A percentile compares a stretch with the other conserved stretches of the same genome.
Conservation (phyloP, 208 protist species). For the Leishmania amazonensis region DNA sequence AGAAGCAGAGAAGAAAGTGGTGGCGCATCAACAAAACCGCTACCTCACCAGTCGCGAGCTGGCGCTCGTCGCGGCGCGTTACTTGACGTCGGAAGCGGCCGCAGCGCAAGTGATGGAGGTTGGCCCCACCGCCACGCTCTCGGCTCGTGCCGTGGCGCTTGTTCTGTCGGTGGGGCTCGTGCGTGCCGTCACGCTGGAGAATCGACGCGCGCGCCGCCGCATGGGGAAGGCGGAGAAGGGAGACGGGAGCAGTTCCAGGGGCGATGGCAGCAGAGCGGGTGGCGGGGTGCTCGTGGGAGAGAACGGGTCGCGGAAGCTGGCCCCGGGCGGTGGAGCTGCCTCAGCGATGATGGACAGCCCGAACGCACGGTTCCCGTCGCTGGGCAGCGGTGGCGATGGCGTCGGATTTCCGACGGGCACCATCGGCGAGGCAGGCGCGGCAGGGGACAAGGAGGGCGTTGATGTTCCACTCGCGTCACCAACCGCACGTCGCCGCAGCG, state of each 20-base stretch:
- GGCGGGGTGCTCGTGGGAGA: not conserved
- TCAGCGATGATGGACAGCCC: not conserved
- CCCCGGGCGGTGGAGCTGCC: not conserved
- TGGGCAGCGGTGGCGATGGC: not conserved
- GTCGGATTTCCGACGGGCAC: slow-evolving; percentile 4
- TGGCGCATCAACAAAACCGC: slow-evolving; percentile 22
- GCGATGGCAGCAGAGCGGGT: not conserved
- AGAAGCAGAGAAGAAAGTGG: slow-evolving; percentile 14
- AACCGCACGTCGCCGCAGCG: not conserved
- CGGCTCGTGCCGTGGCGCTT: slow-evolving; percentile 9
- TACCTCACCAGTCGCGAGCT: slow-evolving; percentile 24
- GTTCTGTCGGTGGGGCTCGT: slow-evolving; percentile 28
- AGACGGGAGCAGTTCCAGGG: not conserved
- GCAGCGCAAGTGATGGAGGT: slow-evolving; percentile 12
- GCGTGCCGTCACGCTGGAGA: slow-evolving; percentile 23
- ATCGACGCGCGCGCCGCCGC: slow-evolving; percentile 15
- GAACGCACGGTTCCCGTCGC: not conserved
- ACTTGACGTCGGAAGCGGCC: slow-evolving; percentile 17
- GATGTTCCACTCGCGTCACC: not conserved
- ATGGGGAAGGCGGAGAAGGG: slow-evolving; percentile 2
- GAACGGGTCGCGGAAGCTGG: not conserved
- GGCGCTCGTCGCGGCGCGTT: slow-evolving; percentile 12
- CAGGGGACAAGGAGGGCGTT: not conserved
- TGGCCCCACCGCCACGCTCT: slow-evolving; percentile 13
- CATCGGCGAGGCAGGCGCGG: not conserved